Conservation (phyloP, 1,139 yeast genomes). For the Schizosaccharomyces versatilis region DNA sequence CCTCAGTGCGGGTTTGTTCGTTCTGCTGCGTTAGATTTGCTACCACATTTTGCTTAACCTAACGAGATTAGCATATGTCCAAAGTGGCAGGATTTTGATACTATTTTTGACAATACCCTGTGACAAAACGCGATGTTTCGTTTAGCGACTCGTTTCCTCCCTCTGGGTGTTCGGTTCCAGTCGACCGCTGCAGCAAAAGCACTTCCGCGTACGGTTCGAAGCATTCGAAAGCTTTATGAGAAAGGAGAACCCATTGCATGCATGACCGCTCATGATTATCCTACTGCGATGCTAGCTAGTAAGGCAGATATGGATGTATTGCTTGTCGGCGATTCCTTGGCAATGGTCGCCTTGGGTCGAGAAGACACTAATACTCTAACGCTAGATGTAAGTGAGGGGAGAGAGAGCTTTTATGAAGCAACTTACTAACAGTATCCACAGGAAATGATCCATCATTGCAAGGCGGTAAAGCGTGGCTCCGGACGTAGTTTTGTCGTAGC, state of each 20-base stretch:
- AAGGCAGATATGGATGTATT: constrained; percentile 35
- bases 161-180: too few relatives aligned
- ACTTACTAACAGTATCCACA: background rate
- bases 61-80: too few relatives aligned
- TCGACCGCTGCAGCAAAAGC: too few relatives aligned
- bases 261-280: constrained; percentile 69
- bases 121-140: too few relatives aligned
- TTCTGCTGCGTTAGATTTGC: too few relatives aligned
- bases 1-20: too few relatives aligned
- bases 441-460: constrained; percentile 54
- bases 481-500: constrained; percentile 39
- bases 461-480: constrained; percentile 50
- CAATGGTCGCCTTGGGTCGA: constrained; percentile 69
- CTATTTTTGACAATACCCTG: too few relatives aligned
- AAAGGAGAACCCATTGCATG: constrained; percentile 33
- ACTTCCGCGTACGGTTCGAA: constrained; percentile 19
- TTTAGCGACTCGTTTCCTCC: too few relatives aligned
- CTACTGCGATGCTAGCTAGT: background rate
- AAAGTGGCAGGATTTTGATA: too few relatives aligned
- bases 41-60: too few relatives aligned
- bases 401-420: too few relatives aligned
- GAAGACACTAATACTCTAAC: constrained; percentile 22
- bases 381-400: constrained; percentile 11
- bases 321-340: constrained; percentile 76
- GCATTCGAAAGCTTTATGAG: constrained; percentile 26